Conservation (phyloP, 2,329 filamentous ascomycete genomes). For the Colletotrichum aenigma region DNA sequence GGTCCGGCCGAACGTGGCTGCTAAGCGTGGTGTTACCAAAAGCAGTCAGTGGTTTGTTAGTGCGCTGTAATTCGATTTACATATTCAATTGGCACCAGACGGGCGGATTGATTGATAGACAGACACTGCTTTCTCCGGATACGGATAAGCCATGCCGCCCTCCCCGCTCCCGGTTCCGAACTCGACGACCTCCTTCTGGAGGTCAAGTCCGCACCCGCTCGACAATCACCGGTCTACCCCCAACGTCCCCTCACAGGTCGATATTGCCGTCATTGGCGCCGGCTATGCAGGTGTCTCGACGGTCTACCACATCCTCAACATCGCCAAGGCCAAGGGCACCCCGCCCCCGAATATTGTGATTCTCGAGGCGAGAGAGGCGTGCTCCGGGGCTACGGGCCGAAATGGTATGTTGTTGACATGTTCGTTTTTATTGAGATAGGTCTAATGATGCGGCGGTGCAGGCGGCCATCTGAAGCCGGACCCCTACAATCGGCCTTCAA, state of each 20-base stretch:
- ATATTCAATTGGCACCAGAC: not conserved
- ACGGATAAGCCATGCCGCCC: not conserved
- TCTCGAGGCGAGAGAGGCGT: slow-evolving; percentile 53
- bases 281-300: slow-evolving; percentile 22
- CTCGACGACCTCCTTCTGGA: slow-evolving; percentile 23
- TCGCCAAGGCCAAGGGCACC: slow-evolving; percentile 31
- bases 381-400: slow-evolving; percentile 57
- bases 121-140: not conserved
- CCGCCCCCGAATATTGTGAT: slow-evolving; percentile 38
- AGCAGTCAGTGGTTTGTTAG: not conserved
- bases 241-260: slow-evolving; percentile 15
- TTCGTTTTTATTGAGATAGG: slow-evolving; percentile 46
- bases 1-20: not conserved
- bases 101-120: too few species aligned
- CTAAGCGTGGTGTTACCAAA: not conserved
- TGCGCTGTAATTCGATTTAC: not conserved
- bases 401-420: slow-evolving; percentile 46
- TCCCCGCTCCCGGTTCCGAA: slow-evolving; percentile 19
- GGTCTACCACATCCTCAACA: slow-evolving; percentile 25
- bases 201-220: slow-evolving; percentile 12
- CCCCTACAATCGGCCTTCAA: slow-evolving; percentile 56
- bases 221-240: slow-evolving; percentile 22
- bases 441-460: slow-evolving; percentile 33
- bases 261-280: slow-evolving; percentile 20
- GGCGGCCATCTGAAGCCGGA: slow-evolving; percentile 57